phyloP scores from a whole-genome alignment of 345 rosid genomes.

The Durio zibethinus region DNA sequence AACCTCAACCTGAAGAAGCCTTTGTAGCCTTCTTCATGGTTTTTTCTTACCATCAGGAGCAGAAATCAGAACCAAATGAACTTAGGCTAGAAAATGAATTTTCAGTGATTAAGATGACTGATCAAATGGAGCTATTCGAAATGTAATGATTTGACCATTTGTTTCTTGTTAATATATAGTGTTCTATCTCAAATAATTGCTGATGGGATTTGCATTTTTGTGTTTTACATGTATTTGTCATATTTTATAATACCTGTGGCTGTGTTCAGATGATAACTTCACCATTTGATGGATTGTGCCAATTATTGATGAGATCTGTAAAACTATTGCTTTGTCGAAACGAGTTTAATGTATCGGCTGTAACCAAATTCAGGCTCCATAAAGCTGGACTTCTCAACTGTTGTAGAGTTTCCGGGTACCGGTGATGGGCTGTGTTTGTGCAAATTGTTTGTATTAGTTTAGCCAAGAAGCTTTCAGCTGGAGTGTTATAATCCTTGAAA shows the following conservation, averaged over 20 bases:
- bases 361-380: not conserved
- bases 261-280: not conserved
- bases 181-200: slow-evolving; percentile 9
- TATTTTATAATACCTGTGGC: not conserved
- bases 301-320: not conserved
- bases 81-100: slow-evolving; percentile 19
- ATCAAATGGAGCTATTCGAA: slow-evolving; percentile 18
- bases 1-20: slow-evolving; percentile 17
- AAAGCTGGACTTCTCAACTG: not conserved
- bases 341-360: not conserved
- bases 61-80: slow-evolving; percentile 18
- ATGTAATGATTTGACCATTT: slow-evolving; percentile 27
- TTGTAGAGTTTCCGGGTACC: not conserved
- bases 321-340: not conserved
- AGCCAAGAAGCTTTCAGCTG: too few relatives aligned
- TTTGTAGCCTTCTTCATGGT: slow-evolving; percentile 16
- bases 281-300: not conserved
- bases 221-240: not conserved
- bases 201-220: not conserved
- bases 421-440: not conserved
- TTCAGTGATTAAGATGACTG: slow-evolving; percentile 21
- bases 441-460: too few relatives aligned
- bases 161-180: slow-evolving; percentile 18
- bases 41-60: slow-evolving; percentile 16
- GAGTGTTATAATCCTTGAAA: too few relatives aligned